Evolutionary conservation across 2,329 filamentous ascomycete genomes (phyloP), one percentile per base, ranked within the genome.

Genomic region (Cladosporium sp.): DNA sequence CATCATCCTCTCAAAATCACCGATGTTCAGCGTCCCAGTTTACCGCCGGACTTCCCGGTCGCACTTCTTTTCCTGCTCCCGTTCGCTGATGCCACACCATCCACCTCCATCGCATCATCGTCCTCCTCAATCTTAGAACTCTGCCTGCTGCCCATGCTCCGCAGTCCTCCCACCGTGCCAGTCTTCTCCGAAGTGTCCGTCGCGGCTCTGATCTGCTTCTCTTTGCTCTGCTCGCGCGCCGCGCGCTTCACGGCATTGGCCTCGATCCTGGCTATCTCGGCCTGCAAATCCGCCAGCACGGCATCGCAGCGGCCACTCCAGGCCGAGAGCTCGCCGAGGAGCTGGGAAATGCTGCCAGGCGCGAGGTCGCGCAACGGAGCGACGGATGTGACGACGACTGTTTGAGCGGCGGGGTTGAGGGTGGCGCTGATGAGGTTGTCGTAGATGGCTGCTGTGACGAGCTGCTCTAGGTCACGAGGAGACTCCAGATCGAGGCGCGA

Each of bases 371-470:
- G 92, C 1, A 97, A 86, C 0, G 95, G 91, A 0, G 93, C 88
- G 35, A 97, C 88, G 67, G 91, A 89, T 60, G 89, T 89, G 63
- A 98, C 88, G 74, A 89, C 86, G 26, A 98, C 90, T 67, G 86
- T 84, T 37, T 89, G 87, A 64, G 89, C 85, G 66, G 87, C 86
- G 4, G 93, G 92, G 75, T 97, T 91, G 65, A 99, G 89, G 49
- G 91, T 93, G 7, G 90, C 94, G 46, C 86, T 85, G 58, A 99
- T 80, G 2, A 99, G 86, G 49, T 90, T 91, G 6, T 90, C 88
- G 81, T 97, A 98, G 75, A 97, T 90, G 72, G 93, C 91, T 44
- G 88, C 88, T 71, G 94, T 95, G 71, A 98, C 88, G 67, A 97
- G 86, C 70, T 90, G 87, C 82, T 99, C 95, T 64, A 99, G 87